These are phyloP conservation scores for Sequoia sempervirens DNA, from an alignment of 75 land plant species.

Conservation along the genomic window DNA sequence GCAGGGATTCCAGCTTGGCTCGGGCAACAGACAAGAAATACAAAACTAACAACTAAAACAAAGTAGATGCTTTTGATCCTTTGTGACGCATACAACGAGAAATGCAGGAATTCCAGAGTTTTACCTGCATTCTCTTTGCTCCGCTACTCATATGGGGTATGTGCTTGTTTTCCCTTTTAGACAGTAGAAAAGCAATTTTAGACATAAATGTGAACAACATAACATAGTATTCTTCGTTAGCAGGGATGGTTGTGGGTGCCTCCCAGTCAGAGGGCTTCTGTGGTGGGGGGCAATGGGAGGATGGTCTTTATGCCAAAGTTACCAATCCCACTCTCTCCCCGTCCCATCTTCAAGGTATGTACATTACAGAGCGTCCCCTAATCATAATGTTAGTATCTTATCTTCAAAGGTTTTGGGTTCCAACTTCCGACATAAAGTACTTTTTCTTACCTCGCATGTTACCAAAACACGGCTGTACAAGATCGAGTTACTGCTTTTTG, in stretches of 20 bases:
- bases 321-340: conserved; percentile 68
- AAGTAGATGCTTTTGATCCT: too few species aligned
- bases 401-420: too few species aligned
- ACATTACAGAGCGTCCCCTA: not conserved
- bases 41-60: not conserved
- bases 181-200: not conserved
- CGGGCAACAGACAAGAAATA: too few species aligned
- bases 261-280: conserved; percentile 1
- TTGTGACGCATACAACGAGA: not conserved
- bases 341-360: conserved; percentile 54
- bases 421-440: too few species aligned
- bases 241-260: not conserved
- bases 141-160: not conserved
- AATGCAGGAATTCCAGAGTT: not conserved
- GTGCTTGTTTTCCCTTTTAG: not conserved
- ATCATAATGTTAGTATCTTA: not conserved
- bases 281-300: not conserved
- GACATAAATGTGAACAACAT: not conserved
- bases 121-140: not conserved
- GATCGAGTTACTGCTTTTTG: too few species aligned
- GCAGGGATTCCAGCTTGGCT: too few species aligned
- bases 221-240: not conserved
- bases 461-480: too few species aligned
- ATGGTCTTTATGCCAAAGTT: conserved; percentile 46
- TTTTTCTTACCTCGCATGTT: too few species aligned